Percentiles rank a stretch among this genome's conserved stretches.
Evolutionary conservation across 306 rosid genomes (phyloP).

Genomic region (Betula pendula): DNA sequence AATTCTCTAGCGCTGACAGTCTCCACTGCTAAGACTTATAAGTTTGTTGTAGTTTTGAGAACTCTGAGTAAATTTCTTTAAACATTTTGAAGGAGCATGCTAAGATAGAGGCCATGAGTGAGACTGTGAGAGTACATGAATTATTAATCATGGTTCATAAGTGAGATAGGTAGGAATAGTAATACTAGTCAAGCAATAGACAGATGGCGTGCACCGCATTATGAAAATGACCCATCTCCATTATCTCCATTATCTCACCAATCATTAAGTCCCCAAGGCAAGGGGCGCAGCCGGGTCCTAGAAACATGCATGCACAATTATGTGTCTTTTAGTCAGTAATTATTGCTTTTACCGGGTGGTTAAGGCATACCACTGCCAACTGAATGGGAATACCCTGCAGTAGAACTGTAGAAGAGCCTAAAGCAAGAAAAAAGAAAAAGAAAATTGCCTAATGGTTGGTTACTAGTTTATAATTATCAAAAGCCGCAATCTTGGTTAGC

Average conservation of each 20-base stretch:
- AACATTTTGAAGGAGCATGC: not conserved
- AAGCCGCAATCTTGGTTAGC: not conserved
- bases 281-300: conserved; percentile 3
- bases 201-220: conserved; percentile 1
- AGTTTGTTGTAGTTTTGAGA: too few relatives aligned
- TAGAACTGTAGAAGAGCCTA: too few relatives aligned
- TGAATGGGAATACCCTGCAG: too few relatives aligned
- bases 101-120: not conserved
- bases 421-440: not conserved
- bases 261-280: not conserved
- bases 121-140: too few relatives aligned
- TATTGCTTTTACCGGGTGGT: not conserved
- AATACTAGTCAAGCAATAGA: not conserved
- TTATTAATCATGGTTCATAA: not conserved
- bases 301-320: not conserved
- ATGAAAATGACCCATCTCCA: not conserved
- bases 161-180: not conserved
- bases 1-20: too few relatives aligned
- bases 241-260: not conserved
- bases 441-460: too few relatives aligned
- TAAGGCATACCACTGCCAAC: too few relatives aligned
- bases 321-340: not conserved
- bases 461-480: not conserved
- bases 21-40: too few relatives aligned
- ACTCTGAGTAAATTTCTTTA: too few relatives aligned